Conservation (phyloP, 2,329 filamentous ascomycete species). For the Talaromyces sp. region DNA sequence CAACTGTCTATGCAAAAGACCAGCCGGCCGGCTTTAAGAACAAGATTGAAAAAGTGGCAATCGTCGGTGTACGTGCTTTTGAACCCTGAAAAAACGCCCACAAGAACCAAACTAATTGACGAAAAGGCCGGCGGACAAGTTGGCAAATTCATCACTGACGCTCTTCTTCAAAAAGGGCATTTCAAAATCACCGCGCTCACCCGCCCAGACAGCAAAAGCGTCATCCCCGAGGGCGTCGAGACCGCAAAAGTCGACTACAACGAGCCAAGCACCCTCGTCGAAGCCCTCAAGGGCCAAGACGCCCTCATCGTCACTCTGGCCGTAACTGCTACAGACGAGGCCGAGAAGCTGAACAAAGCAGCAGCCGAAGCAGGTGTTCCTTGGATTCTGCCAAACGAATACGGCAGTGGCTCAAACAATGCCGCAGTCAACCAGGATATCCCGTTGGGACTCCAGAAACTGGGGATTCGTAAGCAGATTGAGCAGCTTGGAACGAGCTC, state of each 20-base stretch:
- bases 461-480: slow-evolving; percentile 21
- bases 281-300: slow-evolving; percentile 52
- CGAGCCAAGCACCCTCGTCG: slow-evolving; percentile 38
- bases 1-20: background rate
- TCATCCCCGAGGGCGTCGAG: background rate
- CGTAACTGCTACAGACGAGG: slow-evolving; percentile 38
- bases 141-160: slow-evolving; percentile 21
- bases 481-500: slow-evolving; percentile 38
- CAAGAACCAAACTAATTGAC: background rate
- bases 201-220: slow-evolving; percentile 1
- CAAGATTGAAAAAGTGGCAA: background rate
- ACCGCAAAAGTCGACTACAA: slow-evolving; percentile 4
- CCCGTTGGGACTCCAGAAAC: slow-evolving; percentile 30
- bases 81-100: background rate
- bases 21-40: slow-evolving; percentile 1
- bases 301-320: slow-evolving; percentile 53
- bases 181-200: slow-evolving; percentile 6
- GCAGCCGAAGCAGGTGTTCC: slow-evolving; percentile 52
- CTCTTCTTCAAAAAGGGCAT: slow-evolving; percentile 3
- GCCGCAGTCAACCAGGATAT: slow-evolving; percentile 30
- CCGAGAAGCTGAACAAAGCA: slow-evolving; percentile 46
- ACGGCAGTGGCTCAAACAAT: slow-evolving; percentile 27
- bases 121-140: slow-evolving; percentile 30
- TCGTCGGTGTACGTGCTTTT: background rate
- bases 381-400: slow-evolving; percentile 54